Evolutionary conservation across 192 early-diverging fungal genomes (phyloP).

Genomic region (Gigaspora rosea): DNA sequence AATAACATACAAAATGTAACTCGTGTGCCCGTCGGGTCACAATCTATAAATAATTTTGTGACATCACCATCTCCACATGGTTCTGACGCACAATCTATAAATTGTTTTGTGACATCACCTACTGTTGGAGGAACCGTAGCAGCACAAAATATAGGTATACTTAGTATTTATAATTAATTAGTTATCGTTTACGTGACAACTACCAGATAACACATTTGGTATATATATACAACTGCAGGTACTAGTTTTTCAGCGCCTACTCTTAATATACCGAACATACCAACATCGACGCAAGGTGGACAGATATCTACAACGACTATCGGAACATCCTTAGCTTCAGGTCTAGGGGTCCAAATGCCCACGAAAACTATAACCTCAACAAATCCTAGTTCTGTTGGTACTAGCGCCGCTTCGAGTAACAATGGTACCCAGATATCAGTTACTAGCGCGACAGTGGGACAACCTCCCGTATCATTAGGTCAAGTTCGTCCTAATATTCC

Average conservation of each 20-base stretch:
- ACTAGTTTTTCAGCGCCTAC: neutral
- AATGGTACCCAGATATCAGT: neutral
- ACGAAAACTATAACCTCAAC: too few relatives aligned
- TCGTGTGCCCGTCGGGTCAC: neutral
- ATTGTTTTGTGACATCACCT: neutral
- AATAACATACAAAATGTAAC: neutral
- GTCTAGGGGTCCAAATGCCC: too few relatives aligned
- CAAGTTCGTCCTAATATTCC: neutral
- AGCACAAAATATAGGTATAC: neutral
- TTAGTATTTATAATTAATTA: too few relatives aligned
- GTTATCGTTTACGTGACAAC: too few relatives aligned
- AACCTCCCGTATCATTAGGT: neutral
- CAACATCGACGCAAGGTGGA: too few relatives aligned
- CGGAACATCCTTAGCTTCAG: too few relatives aligned
- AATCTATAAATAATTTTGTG: constrained; percentile 3
- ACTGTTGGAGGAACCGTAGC: neutral
- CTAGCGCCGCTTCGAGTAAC: too few relatives aligned
- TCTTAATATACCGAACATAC: too few relatives aligned
- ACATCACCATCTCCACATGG: neutral
- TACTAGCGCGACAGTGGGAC: neutral
- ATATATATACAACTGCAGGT: too few relatives aligned
- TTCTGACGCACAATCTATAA: neutral
- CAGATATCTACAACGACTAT: too few relatives aligned
- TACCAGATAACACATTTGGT: too few relatives aligned
- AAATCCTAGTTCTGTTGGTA: too few relatives aligned